These are phyloP conservation scores for Pelagophyceae sp. DNA, from an alignment of 352 stramenopile genomes.

Conservation along the genomic window DNA sequence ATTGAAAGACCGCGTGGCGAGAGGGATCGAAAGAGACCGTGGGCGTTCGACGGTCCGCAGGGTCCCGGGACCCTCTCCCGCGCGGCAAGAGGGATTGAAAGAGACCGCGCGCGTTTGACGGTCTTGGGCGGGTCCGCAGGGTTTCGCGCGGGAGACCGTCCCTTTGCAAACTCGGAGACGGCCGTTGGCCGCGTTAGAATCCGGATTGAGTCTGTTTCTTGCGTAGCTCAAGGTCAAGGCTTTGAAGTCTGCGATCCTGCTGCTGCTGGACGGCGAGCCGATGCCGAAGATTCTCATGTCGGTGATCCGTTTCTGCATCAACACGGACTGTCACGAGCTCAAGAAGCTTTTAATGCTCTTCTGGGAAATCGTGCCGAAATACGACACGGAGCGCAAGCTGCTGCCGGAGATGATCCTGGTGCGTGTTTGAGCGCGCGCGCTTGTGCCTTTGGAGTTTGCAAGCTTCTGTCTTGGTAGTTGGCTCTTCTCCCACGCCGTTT, in stretches of 20 bases:
- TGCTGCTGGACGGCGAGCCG: conserved; percentile 92
- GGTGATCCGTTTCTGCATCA: conserved; percentile 99
- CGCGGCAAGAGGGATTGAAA: too few species aligned
- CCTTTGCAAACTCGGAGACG: neutral
- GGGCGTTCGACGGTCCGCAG: too few species aligned
- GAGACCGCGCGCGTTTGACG: too few species aligned
- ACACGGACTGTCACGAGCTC: conserved; percentile 94
- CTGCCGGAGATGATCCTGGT: conserved; percentile 97
- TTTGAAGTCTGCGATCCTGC: conserved; percentile 95
- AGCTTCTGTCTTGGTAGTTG: neutral
- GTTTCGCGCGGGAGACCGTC: too few species aligned
- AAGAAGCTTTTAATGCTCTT: conserved; percentile 99
- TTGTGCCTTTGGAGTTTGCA: too few species aligned
- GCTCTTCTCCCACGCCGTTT: neutral
- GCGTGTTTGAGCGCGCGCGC: too few species aligned
- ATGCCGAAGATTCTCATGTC: conserved; percentile 98
- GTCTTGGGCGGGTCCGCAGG: too few species aligned
- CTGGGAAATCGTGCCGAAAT: conserved; percentile 97
- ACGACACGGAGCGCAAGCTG: conserved; percentile 84
- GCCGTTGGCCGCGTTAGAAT: neutral
- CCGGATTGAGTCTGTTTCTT: conserved; percentile 30
- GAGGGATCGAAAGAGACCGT: too few species aligned
- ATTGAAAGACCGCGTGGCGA: too few species aligned
- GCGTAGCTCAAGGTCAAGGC: conserved; percentile 91
- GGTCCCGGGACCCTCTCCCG: too few species aligned